Conservation (phyloP, 139 green algal species). For the Zygnema cylindricum region DNA sequence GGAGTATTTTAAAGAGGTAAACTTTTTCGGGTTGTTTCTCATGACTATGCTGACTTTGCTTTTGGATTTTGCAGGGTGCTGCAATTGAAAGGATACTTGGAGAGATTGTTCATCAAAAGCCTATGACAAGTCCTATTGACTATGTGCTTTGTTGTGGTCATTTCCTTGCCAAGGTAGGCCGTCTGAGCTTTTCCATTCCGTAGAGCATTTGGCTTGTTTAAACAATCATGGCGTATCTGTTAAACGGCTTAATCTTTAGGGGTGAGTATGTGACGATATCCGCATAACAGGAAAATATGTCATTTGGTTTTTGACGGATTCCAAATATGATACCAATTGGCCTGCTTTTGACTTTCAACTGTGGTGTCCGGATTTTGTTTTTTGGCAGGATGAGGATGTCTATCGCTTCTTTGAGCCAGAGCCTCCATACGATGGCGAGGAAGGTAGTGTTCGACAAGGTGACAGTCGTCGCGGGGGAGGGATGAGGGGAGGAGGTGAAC, state of each 20-base stretch:
- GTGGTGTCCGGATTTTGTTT: background rate
- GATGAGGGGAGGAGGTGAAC: background rate
- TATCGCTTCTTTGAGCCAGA: constrained; percentile 50
- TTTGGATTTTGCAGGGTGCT: constrained; percentile 63
- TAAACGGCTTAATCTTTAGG: constrained; percentile 8
- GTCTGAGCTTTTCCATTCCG: background rate
- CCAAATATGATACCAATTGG: no score
- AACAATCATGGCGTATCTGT: background rate
- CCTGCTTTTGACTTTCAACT: no score
- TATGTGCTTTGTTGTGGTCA: constrained; percentile 79
- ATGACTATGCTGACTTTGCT: constrained; percentile 19
- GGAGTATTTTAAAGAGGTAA: background rate
- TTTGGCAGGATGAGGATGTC: constrained; percentile 58
- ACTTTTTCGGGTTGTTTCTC: background rate
- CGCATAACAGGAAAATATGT: constrained; percentile 9
- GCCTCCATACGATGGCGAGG: constrained; percentile 26
- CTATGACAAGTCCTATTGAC: constrained; percentile 57
- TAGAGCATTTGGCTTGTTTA: background rate
- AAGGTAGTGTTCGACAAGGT: constrained; percentile 1
- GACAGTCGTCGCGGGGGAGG: background rate
- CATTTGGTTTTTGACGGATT: no score
- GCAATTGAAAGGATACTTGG: constrained; percentile 85
- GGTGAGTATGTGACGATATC: background rate
- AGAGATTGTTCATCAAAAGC: constrained; percentile 68
- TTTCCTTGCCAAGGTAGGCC: constrained; percentile 76